Evolutionary conservation across 768 basidiomycete species (phyloP), one percentile per base, ranked within the genome.

Genomic region (Boletus eberwhitei): DNA sequence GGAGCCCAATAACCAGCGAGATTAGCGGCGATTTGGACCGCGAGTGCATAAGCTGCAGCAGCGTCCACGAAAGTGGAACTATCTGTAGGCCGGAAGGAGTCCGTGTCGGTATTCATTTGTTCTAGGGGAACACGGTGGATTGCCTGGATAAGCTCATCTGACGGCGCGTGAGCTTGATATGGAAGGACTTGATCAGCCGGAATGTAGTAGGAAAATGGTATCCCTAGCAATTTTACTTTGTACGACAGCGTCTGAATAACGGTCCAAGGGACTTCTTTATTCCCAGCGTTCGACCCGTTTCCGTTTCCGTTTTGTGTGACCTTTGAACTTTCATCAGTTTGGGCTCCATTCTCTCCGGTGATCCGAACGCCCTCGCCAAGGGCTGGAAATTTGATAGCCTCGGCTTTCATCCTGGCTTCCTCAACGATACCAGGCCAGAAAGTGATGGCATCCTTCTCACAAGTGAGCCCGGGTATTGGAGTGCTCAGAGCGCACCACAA

Each of bases 341-440:
- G 65, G 53, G 19, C 61, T 8, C 29, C 58, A 36, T 61, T 34
- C 40, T 52, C 35, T 45, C 38, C 22, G 21, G 38, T 31, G 26
- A 7, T 19, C 1, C 16, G 46, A 39, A 34, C 22, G n/a, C 19
- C 26, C 22, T 50, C 59, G 13, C 46, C 52, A 44, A 53, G 11
- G n/a, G 53, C 17, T 8, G 54, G 52, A 38, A 69, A 64, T 11
- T 75, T 74, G 1, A 75, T 59, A 26, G 80, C 66, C 39, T 74
- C 69, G 3, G 76, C 73, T 63, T 78, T 82, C 49, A 87, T 65
- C 52, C 74, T 77, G 16, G 77, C 66, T 53, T 86, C 81, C 17
- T 85, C 78, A 8, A 92, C 78, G 21, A 90, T 62, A 2, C 80
- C 88, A 2, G 90, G 90, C 90, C 90, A 93, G 62, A 82, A 86